Percentiles rank a stretch among this genome's conserved stretches.
phyloP scores from a whole-genome alignment of 2,329 filamentous ascomycete genomes.

The Alternaria atra region DNA sequence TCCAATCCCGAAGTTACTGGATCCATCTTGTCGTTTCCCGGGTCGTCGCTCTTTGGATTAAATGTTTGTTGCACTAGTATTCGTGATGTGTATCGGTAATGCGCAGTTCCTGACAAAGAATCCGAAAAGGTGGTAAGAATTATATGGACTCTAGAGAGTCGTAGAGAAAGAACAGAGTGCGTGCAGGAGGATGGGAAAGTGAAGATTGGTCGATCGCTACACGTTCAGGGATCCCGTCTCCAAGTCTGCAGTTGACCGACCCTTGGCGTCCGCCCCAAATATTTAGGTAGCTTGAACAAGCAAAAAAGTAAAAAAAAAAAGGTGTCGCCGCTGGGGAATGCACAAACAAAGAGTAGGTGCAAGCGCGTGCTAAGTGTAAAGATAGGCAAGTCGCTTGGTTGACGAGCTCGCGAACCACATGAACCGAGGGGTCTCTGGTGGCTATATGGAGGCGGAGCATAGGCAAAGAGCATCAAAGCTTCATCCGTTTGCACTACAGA shows the following conservation, averaged over 20 bases:
- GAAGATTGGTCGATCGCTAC: conserved; percentile 29
- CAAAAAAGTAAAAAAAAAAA: conserved; percentile 25
- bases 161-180: conserved; percentile 35
- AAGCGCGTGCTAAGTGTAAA: conserved; percentile 10
- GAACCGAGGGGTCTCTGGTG: conserved; percentile 25
- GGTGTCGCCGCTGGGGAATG: conserved; percentile 8
- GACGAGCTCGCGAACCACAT: conserved; percentile 8
- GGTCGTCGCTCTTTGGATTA: background rate
- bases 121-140: background rate
- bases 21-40: conserved; percentile 33
- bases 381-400: conserved; percentile 1
- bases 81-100: background rate
- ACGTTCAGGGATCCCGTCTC: conserved; percentile 28
- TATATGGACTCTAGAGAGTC: conserved; percentile 6
- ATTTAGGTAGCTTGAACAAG: conserved; percentile 4
- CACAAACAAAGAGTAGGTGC: conserved; percentile 5
- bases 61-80: background rate
- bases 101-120: background rate
- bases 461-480: conserved; percentile 10
- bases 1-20: conserved; percentile 39
- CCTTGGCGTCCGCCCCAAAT: conserved; percentile 36
- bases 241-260: conserved; percentile 21
- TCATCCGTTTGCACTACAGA: conserved; percentile 8
- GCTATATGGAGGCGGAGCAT: conserved; percentile 22
- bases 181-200: conserved; percentile 24